Base-by-base conservation (phyloP, 1,284 basidiomycete species). In the Stygiomarasmius scandens region DNA sequence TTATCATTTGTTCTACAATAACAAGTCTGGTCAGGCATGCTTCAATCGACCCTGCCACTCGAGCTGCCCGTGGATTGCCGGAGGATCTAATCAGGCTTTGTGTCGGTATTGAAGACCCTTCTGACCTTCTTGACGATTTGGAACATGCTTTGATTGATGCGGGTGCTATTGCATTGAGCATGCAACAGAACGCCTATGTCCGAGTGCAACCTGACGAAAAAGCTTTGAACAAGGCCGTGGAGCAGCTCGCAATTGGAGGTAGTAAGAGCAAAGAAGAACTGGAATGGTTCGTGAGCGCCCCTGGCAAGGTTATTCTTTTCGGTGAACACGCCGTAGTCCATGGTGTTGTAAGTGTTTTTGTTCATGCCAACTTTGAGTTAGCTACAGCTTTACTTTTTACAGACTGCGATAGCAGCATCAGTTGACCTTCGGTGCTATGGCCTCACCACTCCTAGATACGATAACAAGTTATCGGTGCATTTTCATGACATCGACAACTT, bases 281-380 rank as follows among this genome's bases (percentile, higher is more conserved):
- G 47, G 88, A 90, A 66, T 93, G 90, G 90, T 83, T 96, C 56
- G 90, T 97, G 57, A 95, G 93, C 57, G 93, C 97, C 5, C 97
- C 97, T 6, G 97, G 97, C 46, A 99, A 99, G 73, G 93, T 99
- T 61, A 99, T 99, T 64, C 74, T 99, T 58, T 99, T 99, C 65
- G 97, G 97, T 54, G 97, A 99, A 76, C 97, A 99, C 74, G 97
- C 97, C 16, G 97, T 99, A 54, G 97, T 99, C 22, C 92, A 99
- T 71, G 97, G 97, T 55, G 92, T 96, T 55, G 93, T 94, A 71
- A 81, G 92, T 14, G 23, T n/a, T n/a, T 32, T 49, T 16, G 25
- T 49, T 32, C 3, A 4, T 27, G n/a, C n/a, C 25, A 14, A 10
- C 3, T 12, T 20, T 3, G 2, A 24, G 47, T 57, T 55, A 60